Conservation (phyloP, 768 basidiomycete genomes). For the Boletus patriciae region DNA sequence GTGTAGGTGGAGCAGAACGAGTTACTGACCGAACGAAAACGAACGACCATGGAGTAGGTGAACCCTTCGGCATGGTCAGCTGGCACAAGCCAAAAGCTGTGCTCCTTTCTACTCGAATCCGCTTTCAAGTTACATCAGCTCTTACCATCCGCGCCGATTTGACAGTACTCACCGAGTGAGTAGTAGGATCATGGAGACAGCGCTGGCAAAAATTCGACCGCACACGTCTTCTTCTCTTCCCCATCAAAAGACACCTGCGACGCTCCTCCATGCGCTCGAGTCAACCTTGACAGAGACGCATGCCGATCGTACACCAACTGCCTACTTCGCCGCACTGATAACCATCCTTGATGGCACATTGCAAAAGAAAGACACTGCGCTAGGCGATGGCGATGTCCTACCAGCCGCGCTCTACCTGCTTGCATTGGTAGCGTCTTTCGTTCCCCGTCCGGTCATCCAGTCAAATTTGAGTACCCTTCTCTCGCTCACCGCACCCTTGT, state of each 20-base stretch:
- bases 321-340: constrained; percentile 91
- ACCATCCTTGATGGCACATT: constrained; percentile 81
- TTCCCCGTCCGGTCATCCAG: constrained; percentile 77
- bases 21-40: constrained; percentile 58
- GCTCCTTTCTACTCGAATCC: not conserved
- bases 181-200: constrained; percentile 52
- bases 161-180: too few relatives aligned
- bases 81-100: constrained; percentile 2
- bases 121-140: not conserved
- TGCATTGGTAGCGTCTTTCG: constrained; percentile 42
- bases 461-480: constrained; percentile 71
- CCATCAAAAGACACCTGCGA: constrained; percentile 89
- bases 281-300: constrained; percentile 70
- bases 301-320: constrained; percentile 71
- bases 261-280: constrained; percentile 82
- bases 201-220: constrained; percentile 81
- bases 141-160: not conserved
- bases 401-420: constrained; percentile 38
- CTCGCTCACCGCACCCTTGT: constrained; percentile 74
- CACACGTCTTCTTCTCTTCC: constrained; percentile 78
- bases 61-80: constrained; percentile 37
- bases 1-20: not conserved
- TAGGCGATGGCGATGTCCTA: constrained; percentile 67
- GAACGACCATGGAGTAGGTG: constrained; percentile 63
- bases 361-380: constrained; percentile 54